Conservation (phyloP, 1,284 basidiomycete genomes). For the Spongiforma sp. region DNA sequence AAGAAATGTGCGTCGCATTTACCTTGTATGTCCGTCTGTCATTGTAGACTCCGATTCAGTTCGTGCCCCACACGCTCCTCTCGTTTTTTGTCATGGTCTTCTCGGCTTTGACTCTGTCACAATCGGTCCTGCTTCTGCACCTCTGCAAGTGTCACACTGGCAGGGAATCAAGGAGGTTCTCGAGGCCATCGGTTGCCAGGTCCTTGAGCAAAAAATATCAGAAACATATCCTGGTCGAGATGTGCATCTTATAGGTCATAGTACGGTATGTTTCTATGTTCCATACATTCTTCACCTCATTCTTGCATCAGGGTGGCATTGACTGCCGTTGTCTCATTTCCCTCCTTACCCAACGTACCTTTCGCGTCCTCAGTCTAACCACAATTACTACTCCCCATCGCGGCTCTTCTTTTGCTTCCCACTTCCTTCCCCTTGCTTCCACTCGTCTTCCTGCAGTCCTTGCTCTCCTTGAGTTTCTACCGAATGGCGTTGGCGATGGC, state of each 20-base stretch:
- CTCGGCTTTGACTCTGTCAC: conserved; percentile 86
- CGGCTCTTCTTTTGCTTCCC: conserved; percentile 93
- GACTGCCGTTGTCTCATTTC: conserved; percentile 90
- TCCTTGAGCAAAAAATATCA: conserved; percentile 83
- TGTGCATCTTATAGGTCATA: conserved; percentile 90
- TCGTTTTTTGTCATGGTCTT: conserved; percentile 94
- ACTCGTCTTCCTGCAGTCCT: conserved; percentile 67
- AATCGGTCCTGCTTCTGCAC: conserved; percentile 74
- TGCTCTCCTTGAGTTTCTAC: conserved; percentile 76
- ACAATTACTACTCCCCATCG: conserved; percentile 95
- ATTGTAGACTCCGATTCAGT: conserved; percentile 47
- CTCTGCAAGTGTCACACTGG: conserved; percentile 92
- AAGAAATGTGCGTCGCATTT: conserved; percentile 66
- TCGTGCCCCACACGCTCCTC: conserved; percentile 76
- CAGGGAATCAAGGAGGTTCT: conserved; percentile 92
- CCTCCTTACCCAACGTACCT: conserved; percentile 68
- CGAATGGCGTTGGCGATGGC: conserved; percentile 85
- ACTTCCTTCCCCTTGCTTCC: conserved; percentile 85
- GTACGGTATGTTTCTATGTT: conserved; percentile 68
- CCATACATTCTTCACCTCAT: conserved; percentile 13
- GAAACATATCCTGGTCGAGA: conserved; percentile 79
- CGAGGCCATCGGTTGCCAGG: conserved; percentile 87
- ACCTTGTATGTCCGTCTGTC: conserved; percentile 4
- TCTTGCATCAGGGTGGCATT: conserved; percentile 74
- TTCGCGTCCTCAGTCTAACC: conserved; percentile 81